Conservation (phyloP, 257 asterid species). For the Rehmannia glutinosa region DNA sequence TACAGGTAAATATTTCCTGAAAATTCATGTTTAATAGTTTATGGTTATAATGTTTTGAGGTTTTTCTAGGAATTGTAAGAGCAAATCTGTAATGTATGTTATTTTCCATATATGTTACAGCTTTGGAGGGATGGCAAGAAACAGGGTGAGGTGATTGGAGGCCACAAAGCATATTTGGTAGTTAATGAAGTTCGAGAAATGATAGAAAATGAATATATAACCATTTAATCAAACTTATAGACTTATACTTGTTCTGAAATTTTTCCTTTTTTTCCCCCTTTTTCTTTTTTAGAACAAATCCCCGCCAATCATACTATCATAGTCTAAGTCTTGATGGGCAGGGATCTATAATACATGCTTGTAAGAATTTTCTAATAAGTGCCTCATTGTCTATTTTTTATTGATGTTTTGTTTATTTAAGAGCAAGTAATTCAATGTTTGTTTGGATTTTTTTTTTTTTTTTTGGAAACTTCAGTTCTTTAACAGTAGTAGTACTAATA, state of each 20-base stretch:
- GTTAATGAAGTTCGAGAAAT: conserved; percentile 74
- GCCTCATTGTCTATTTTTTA: too few relatives aligned
- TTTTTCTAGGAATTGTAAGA: background rate
- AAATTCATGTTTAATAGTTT: background rate
- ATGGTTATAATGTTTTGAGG: background rate
- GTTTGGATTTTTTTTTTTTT: too few relatives aligned
- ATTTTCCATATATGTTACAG: conserved; percentile 30
- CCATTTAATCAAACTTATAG: conserved; percentile 20
- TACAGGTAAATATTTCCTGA: conserved; percentile 61
- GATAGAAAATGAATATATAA: conserved; percentile 61
- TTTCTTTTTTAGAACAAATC: too few relatives aligned
- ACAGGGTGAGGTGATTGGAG: conserved; percentile 83
- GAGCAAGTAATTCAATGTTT: too few relatives aligned
- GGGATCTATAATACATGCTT: too few relatives aligned
- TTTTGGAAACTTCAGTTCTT: too few relatives aligned
- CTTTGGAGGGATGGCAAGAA: conserved; percentile 85
- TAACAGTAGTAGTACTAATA: too few relatives aligned
- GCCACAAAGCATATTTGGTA: conserved; percentile 77
- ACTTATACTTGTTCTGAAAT: background rate
- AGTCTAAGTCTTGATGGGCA: too few relatives aligned
- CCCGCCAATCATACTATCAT: too few relatives aligned
- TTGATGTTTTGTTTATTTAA: too few relatives aligned
- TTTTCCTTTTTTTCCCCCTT: background rate
- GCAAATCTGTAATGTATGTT: background rate
- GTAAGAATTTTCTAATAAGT: too few relatives aligned